A percentile compares a stretch with the other conserved stretches of the same genome.
Evolutionary conservation across 2,329 filamentous ascomycete genomes (phyloP).

Genomic region (Colletotrichum liriopes): DNA sequence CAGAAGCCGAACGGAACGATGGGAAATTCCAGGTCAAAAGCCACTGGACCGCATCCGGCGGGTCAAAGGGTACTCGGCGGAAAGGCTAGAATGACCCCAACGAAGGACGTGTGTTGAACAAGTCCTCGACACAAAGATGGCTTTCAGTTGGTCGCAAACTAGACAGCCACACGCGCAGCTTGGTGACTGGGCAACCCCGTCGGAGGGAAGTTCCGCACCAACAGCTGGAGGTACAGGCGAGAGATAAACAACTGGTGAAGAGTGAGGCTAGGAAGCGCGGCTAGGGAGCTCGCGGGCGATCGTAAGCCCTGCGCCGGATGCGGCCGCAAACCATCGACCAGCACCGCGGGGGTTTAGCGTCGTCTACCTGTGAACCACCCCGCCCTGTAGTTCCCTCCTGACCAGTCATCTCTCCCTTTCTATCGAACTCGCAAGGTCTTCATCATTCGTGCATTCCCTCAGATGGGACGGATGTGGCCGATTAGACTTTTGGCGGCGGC

Average conservation of each 20-base stretch:
- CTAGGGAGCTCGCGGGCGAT: neutral
- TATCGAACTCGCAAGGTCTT: neutral
- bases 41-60: constrained; percentile 27
- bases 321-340: neutral
- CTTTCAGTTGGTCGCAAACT: neutral
- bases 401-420: neutral
- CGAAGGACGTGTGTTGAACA: neutral
- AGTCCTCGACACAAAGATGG: constrained; percentile 12
- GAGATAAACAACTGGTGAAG: neutral
- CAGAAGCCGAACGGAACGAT: neutral
- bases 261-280: neutral
- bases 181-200: neutral
- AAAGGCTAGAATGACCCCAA: neutral
- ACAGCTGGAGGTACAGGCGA: neutral
- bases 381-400: neutral
- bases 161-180: constrained; percentile 28
- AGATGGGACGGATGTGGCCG: neutral
- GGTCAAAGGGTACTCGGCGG: neutral
- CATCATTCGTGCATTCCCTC: neutral
- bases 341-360: neutral
- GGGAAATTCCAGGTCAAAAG: constrained; percentile 11
- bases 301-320: neutral
- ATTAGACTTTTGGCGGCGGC: neutral
- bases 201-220: no score
- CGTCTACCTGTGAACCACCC: neutral